Evolutionary conservation across 441 rosid species (phyloP).

Genomic region (Populus hybrid): DNA sequence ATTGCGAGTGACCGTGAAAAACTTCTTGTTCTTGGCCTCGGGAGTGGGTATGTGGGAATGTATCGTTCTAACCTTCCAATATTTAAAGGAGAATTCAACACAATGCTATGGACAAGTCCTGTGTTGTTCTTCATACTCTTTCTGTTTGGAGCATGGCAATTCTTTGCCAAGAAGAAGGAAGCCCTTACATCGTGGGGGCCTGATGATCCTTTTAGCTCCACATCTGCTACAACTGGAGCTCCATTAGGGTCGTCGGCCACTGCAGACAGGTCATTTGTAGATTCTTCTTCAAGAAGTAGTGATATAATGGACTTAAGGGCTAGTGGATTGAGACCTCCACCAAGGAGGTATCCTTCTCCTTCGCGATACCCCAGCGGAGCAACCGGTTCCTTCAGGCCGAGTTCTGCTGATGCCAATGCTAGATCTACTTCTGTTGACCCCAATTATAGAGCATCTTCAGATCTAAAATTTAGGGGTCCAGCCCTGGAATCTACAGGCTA

Average conservation of each 20-base stretch:
- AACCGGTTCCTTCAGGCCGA: slow-evolving; percentile 52
- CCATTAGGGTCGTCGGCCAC: slow-evolving; percentile 38
- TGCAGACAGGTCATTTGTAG: slow-evolving; percentile 53
- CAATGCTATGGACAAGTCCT: slow-evolving; percentile 86
- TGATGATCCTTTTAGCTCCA: slow-evolving; percentile 69
- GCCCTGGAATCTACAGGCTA: slow-evolving; percentile 60
- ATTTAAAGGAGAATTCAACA: slow-evolving; percentile 60
- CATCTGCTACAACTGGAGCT: slow-evolving; percentile 41
- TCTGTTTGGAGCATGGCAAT: slow-evolving; percentile 88
- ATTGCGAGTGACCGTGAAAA: slow-evolving; percentile 87
- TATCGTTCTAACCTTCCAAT: slow-evolving; percentile 72
- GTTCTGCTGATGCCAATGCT: slow-evolving; percentile 45
- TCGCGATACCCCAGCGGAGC: slow-evolving; percentile 55
- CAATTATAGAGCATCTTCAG: slow-evolving; percentile 38
- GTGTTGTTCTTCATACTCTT: slow-evolving; percentile 77
- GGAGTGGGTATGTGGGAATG: slow-evolving; percentile 69
- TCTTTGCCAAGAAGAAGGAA: slow-evolving; percentile 96
- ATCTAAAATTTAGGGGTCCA: slow-evolving; percentile 49
- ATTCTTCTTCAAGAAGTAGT: slow-evolving; percentile 54
- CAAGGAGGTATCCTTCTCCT: slow-evolving; percentile 69
- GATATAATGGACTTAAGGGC: slow-evolving; percentile 61
- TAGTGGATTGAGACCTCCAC: slow-evolving; percentile 42
- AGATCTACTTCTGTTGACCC: slow-evolving; percentile 64
- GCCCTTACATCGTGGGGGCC: slow-evolving; percentile 90
- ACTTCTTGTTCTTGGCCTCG: slow-evolving; percentile 73